Evolutionary conservation across 2,329 filamentous ascomycete genomes (phyloP).

Genomic region (Penicillium sp.): DNA sequence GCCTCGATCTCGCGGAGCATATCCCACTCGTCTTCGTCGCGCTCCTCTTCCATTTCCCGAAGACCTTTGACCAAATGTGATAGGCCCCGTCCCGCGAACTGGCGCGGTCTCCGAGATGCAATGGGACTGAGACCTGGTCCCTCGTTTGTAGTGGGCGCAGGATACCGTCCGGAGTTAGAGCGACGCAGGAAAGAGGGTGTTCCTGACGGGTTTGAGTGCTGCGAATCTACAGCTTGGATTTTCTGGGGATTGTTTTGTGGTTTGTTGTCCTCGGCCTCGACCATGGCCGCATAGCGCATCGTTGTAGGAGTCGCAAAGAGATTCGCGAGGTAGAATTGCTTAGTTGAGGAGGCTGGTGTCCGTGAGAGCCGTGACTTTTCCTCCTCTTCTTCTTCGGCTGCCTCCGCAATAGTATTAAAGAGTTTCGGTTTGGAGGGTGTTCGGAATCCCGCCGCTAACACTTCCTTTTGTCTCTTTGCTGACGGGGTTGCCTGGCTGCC

Average conservation of each 20-base stretch:
- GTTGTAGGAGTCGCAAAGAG: slow-evolving; percentile 49
- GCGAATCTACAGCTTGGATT: not conserved
- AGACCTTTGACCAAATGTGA: slow-evolving; percentile 41
- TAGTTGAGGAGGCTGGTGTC: slow-evolving; percentile 46
- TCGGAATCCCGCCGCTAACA: slow-evolving; percentile 30
- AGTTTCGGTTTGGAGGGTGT: slow-evolving; percentile 39
- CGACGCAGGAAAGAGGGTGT: slow-evolving; percentile 44
- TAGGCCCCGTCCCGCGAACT: slow-evolving; percentile 41
- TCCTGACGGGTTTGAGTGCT: slow-evolving; percentile 28
- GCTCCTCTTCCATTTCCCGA: slow-evolving; percentile 22
- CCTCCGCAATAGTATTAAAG: slow-evolving; percentile 31
- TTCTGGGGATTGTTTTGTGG: slow-evolving; percentile 7
- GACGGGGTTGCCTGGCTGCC: slow-evolving; percentile 37
- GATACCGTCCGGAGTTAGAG: slow-evolving; percentile 34
- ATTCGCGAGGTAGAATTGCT: slow-evolving; percentile 46
- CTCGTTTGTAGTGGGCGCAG: slow-evolving; percentile 10
- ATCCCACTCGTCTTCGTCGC: slow-evolving; percentile 28
- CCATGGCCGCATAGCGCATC: slow-evolving; percentile 42
- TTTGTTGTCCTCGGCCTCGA: slow-evolving; percentile 33
- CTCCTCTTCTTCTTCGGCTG: slow-evolving; percentile 29
- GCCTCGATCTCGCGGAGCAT: slow-evolving; percentile 46
- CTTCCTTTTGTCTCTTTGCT: slow-evolving; percentile 26
- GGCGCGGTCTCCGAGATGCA: slow-evolving; percentile 35
- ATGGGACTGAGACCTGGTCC: slow-evolving; percentile 37
- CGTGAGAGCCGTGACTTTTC: slow-evolving; percentile 28